A percentile compares a stretch with the other conserved stretches of the same genome.
phyloP scores from a whole-genome alignment of 768 basidiomycete genomes.

The Lenzites betulinus region DNA sequence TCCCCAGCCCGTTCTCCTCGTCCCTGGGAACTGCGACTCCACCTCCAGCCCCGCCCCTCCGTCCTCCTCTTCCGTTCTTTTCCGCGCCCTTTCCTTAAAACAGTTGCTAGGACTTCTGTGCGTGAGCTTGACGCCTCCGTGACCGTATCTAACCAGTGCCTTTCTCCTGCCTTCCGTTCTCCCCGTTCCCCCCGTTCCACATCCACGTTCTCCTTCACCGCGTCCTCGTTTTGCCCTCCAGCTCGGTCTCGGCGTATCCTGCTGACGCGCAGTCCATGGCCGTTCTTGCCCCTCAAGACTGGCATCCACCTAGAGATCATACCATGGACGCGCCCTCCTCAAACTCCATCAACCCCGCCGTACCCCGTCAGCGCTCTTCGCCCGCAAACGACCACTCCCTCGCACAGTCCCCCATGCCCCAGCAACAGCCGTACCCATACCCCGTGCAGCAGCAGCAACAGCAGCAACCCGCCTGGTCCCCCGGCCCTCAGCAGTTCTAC shows the following conservation, averaged over 20 bases:
- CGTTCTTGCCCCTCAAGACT: slow-evolving; percentile 76
- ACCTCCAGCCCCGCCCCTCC: not conserved
- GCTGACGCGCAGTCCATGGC: slow-evolving; percentile 55
- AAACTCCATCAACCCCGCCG: slow-evolving; percentile 38
- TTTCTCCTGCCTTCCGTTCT: slow-evolving; percentile 14
- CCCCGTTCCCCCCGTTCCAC: slow-evolving; percentile 9
- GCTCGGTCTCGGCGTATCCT: slow-evolving; percentile 17
- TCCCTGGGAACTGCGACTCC: slow-evolving; percentile 18
- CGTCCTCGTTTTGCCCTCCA: slow-evolving; percentile 8
- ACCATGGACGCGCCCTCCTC: slow-evolving; percentile 57
- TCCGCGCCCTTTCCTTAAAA: slow-evolving; percentile 28
- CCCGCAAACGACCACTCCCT: slow-evolving; percentile 55
- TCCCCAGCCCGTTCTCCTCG: slow-evolving; percentile 18
- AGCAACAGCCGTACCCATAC: slow-evolving; percentile 58
- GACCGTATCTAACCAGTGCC: slow-evolving; percentile 27
- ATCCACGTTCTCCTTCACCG: not conserved
- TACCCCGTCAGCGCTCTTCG: slow-evolving; percentile 60
- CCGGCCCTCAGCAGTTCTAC: slow-evolving; percentile 71
- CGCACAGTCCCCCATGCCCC: slow-evolving; percentile 34
- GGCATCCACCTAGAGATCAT: slow-evolving; percentile 66
- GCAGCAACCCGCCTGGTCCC: slow-evolving; percentile 65
- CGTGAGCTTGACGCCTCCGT: slow-evolving; percentile 19
- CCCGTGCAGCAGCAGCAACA: slow-evolving; percentile 70
- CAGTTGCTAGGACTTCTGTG: slow-evolving; percentile 26
- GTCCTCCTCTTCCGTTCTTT: slow-evolving; percentile 23